Evolutionary conservation across 2,329 filamentous ascomycete species (phyloP), one percentile per base, ranked within the genome.

Genomic region (Graphilbum sp.): DNA sequence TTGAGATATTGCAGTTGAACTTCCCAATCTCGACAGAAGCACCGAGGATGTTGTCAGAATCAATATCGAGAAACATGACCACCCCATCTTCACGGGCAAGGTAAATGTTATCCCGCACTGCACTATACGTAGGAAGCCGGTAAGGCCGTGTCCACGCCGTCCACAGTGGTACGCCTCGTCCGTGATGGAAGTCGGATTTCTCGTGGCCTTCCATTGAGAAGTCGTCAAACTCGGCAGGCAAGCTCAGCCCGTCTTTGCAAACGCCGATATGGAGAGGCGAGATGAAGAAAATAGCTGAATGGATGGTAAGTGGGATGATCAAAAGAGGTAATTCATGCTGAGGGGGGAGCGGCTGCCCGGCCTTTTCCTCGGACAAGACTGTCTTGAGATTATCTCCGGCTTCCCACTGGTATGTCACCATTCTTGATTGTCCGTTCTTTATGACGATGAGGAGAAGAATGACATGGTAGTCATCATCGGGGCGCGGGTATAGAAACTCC

Each of bases 11-110:
- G 49, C 79, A 80, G 37, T 71, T 66, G 46, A 83, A 74, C 36
- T 67, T 66, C 8, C 80, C 79, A 41, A 83, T 65, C 38, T 69
- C 64, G 34, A 68, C 65, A 38, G 67, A 62, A 31, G 66, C 63
- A 37, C 67, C 63, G 38, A 77, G 54, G 46, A 71, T 61, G 34
- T 66, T 69, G 44, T 61, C 62, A 6, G 66, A 66, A 32, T 72
- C 69, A 41, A 84, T 73, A 46, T 85, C 76, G 5, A 88, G 57
- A 45, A 79, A 82, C 38, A 77, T 70, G 10, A 95, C 67, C 35
- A 77, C 63, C 3, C 90, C 90, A 52, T 96, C 88, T 57, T 96
- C 88, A 39, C 87, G 75, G 11, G 80, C 82, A 15, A 98, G 62
- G 51, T 90, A 94, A 35, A 96, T 75, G 42, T 79, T 75, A 50